A percentile compares a stretch with the other conserved stretches of the same genome.
phyloP scores from a whole-genome alignment of 441 rosid species.

The Erysimum cheiri region DNA sequence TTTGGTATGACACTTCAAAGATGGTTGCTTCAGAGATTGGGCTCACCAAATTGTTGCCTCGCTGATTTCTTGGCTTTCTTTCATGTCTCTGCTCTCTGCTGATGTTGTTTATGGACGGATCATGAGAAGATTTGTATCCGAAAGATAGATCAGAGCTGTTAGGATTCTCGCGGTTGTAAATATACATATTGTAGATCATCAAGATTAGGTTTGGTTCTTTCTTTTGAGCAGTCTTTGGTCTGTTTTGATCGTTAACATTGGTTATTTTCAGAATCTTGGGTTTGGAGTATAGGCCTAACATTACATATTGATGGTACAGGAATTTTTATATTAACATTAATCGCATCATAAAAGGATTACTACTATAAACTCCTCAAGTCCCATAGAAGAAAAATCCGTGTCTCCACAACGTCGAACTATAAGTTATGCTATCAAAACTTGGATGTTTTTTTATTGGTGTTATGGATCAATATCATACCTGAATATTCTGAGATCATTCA shows the following conservation, averaged over 20 bases:
- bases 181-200: conserved; percentile 18
- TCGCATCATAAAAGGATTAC: background rate
- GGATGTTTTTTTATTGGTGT: background rate
- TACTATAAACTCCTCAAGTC: background rate
- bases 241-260: conserved; percentile 25
- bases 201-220: conserved; percentile 14
- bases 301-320: background rate
- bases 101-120: conserved; percentile 33
- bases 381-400: background rate
- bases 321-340: background rate
- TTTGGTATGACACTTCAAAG: conserved; percentile 7
- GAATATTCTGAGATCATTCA: background rate
- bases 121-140: conserved; percentile 21
- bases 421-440: background rate
- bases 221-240: conserved; percentile 1
- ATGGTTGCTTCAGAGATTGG: conserved; percentile 32
- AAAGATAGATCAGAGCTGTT: conserved; percentile 18
- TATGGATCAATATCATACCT: background rate
- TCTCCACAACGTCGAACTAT: background rate
- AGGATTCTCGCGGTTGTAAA: conserved; percentile 16
- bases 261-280: background rate
- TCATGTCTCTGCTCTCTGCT: conserved; percentile 13
- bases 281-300: conserved; percentile 14
- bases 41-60: conserved; percentile 22
- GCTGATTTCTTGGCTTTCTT: background rate